Evolutionary conservation across 495 filamentous ascomycete genomes (phyloP), one percentile per base, ranked within the genome.

Genomic region (Penicillium cosmopolitanum): DNA sequence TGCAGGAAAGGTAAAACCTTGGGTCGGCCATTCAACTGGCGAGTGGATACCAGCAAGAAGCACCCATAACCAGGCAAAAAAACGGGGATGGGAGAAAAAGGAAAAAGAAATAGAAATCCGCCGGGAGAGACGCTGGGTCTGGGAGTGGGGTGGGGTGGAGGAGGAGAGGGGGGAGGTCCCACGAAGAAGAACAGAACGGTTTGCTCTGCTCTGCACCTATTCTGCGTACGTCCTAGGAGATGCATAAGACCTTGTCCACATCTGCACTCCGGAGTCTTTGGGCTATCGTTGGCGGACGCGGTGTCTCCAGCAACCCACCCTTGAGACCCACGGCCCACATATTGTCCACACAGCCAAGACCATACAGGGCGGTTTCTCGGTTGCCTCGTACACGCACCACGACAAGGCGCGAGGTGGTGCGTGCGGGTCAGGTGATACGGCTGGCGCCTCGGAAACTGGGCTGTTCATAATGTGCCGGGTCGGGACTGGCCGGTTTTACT

Each of bases 171-270:
- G 46, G 58, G 50, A 28, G 10, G 15, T 11, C 15, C n/a, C 42
- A 18, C 42, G 10, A 48, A 28, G 46, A 12, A 5, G 46, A 46
- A 64, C 56, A 31, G 56, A 63, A 64, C 56, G 40, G 56, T 64
- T 56, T 63, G 56, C 52, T 43, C 44, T 34, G 7, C 23, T 15
- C 18, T 19, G 36, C 11, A n/a, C 15, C 36, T n/a, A 38, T 38
- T 38, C 36, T 13, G 36, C 11, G 36, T 38, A 5, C 2, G 36
- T 38, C 50, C 40, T 46, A 13, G 55, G 28, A 40, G 56, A 48
- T 67, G 58, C 56, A 61, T 53, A 57, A 61, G 52, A 23, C 56
- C 33, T 25, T n/a, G 52, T 15, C 60, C 60, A 62, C 55, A 55
- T 55, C 57, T 58, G 58, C 48, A 61, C 58, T 56, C 52, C 53